Evolutionary conservation across 169 alveolate species (phyloP), one percentile per base, ranked within the genome.

Genomic region (Theileria orientalis): DNA sequence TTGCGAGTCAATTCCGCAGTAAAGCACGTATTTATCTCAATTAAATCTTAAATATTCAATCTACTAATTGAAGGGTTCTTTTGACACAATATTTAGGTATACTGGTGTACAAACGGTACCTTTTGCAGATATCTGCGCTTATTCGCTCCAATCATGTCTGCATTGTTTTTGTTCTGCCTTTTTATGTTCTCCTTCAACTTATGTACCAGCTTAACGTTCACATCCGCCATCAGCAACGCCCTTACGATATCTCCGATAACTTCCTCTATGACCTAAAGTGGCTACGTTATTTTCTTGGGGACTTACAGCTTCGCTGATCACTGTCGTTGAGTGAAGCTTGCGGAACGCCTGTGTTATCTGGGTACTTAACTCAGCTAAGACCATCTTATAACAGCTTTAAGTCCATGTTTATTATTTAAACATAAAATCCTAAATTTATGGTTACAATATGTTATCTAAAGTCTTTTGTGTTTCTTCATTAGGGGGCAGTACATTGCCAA

Each of bases 301-400:
- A 41, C 89, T 59, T n/a, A 93, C 96, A 72, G 88, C 95, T 74
- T 97, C 99, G 76, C 96, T 98, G 35, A 95, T 94, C 23, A 93
- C 94, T 1, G 98, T 84, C 30, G 97, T 93, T 11, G 95, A 76
- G 70, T 96, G 97, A 33, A 97, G 95, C 78, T 96, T 96, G 66
- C 91, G 90, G 33, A 97, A 87, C 27, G 99, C 99, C 29, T 87
- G 91, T 16, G 96, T 86, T 23, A 97, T 95, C 91, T 94, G 96
- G 51, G 90, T 84, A 42, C 99, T 98, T 27, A 97, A 85, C 90
- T 97, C 99, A 27, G 99, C 98, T 69, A 97, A 87, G 40, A 97
- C 99, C 99, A 97, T 97, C 82, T 80, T 74, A 60, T 30, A 59
- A 1, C 49, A 1, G 19, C 25, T 5, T 59, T 35, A 19, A 59